Percentiles rank a stretch among this genome's conserved stretches.
phyloP scores from a whole-genome alignment of 768 basidiomycete species.

The Agrocybe pediades region DNA sequence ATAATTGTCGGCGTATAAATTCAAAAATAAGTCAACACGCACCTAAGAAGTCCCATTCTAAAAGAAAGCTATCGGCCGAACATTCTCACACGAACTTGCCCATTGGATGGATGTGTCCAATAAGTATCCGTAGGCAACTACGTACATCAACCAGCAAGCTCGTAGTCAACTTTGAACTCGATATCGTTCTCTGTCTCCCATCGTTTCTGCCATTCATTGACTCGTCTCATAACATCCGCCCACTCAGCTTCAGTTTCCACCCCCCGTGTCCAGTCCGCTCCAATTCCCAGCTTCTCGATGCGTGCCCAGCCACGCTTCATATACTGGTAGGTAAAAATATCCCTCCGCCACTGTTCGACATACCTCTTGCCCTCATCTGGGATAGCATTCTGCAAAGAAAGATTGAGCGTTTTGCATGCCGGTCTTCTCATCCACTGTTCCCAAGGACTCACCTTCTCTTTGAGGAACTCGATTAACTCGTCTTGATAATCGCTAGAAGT shows the following conservation, averaged over 20 bases:
- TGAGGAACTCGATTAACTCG: constrained; percentile 33
- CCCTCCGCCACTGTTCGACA: constrained; percentile 52
- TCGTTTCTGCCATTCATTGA: constrained; percentile 51
- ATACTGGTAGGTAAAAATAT: constrained; percentile 30
- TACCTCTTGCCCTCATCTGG: constrained; percentile 44
- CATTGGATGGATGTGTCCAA: too few species aligned
- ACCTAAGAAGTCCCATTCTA: too few species aligned
- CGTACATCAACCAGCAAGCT: constrained; percentile 14
- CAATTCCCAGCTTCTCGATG: constrained; percentile 41
- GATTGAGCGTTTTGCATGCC: background rate
- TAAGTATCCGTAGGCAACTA: too few species aligned
- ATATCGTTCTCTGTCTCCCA: constrained; percentile 46
- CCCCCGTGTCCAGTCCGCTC: constrained; percentile 46
- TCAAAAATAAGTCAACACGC: too few species aligned
- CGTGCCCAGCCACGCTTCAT: constrained; percentile 47
- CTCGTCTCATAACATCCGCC: constrained; percentile 46
- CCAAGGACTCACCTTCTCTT: constrained; percentile 25
- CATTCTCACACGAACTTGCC: too few species aligned
- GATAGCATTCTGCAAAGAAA: constrained; percentile 32
- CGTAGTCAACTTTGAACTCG: constrained; percentile 18
- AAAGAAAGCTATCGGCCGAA: too few species aligned
- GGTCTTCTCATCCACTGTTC: background rate
- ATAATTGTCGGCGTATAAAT: too few species aligned
- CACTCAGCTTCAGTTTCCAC: constrained; percentile 53
- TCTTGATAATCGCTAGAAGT: constrained; percentile 44